Evolutionary conservation across 495 filamentous ascomycete species (phyloP), one percentile per base, ranked within the genome.

Genomic region (Penicillium arizonense): DNA sequence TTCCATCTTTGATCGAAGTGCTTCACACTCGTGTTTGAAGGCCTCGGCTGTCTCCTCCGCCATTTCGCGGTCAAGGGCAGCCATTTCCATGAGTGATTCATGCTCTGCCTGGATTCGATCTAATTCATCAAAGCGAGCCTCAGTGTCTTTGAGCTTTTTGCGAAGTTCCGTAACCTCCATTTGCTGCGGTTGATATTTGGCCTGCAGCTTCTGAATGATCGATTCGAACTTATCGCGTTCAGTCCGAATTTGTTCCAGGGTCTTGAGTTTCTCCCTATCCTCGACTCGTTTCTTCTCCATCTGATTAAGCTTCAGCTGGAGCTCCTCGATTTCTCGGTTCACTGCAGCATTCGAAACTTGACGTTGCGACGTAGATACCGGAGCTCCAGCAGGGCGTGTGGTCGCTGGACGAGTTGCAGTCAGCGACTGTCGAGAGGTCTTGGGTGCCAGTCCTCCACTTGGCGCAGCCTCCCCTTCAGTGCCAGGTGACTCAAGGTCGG

Each of bases 51-150:
- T 89, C 63, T 97, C 93, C 68, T 97, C 93, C 2, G 94, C 95
- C 91, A 97, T 96, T 68, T 97, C 93, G 13, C 90, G 80, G 63
- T 98, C 94, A 16, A 98, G 74, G 0, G 87, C 86, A 14, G 90
- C 89, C 73, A 96, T 86, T 74, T 98, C 95, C 70, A 96, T 72
- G 13, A 87, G 76, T 5, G 84, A 80, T 14, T 97, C 94, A 69
- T 94, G 83, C 46, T 96, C 91, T 0, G 85, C 87, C 61, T 92
- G 87, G 18, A 87, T 73, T 12, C 77, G 72, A 55, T 93, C 90
- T 9, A 94, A 65, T 44, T 86, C 76, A 50, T 87, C 86, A 9
- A 89, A 69, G 43, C 77, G 80, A 12, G 77, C 68, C 56, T 91
- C 86, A 5, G 84, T 80, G 41, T 96, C 89, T 61, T 88, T 91